Evolutionary conservation across 2,329 filamentous ascomycete genomes (phyloP).

Genomic region (Nemania sp.): DNA sequence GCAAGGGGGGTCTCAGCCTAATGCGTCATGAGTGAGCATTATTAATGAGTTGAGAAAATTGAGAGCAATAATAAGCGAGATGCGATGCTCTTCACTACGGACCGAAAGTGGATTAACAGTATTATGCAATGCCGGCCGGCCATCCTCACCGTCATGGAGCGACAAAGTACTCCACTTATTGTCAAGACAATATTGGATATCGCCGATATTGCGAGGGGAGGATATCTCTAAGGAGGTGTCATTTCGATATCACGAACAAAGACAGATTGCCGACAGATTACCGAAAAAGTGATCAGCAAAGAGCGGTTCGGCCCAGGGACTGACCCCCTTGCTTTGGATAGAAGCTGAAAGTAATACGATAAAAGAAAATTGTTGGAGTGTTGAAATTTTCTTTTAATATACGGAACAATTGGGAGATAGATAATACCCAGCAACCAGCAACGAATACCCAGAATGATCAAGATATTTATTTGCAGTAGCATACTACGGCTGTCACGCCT

Average conservation of each 20-base stretch:
- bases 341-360: background rate
- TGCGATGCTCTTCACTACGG: constrained; percentile 1
- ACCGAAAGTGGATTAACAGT: background rate
- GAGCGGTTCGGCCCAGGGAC: background rate
- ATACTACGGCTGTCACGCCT: background rate
- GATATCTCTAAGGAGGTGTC: background rate
- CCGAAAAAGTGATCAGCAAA: constrained; percentile 4
- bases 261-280: constrained; percentile 17
- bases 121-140: background rate
- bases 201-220: background rate
- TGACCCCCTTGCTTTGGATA: background rate
- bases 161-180: background rate
- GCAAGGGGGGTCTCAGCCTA: constrained; percentile 15
- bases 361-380: background rate
- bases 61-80: background rate
- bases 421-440: background rate
- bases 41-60: background rate
- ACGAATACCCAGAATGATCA: background rate
- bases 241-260: background rate
- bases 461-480: constrained; percentile 5
- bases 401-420: constrained; percentile 16
- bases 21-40: background rate
- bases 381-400: background rate
- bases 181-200: background rate
- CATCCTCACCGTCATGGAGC: background rate